phyloP scores from a whole-genome alignment of 441 rosid genomes.

The Capsella rubella region DNA sequence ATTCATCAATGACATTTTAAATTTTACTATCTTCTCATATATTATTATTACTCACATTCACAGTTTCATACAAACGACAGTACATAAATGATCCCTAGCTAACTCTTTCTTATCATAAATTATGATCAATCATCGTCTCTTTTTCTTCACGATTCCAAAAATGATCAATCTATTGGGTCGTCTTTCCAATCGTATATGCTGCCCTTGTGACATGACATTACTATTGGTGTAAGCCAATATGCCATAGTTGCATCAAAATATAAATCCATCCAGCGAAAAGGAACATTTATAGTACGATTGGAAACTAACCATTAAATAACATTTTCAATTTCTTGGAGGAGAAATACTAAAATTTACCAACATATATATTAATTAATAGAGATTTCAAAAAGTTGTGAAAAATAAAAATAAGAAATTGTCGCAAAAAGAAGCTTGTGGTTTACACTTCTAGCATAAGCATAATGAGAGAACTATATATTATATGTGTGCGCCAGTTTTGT shows the following conservation, averaged over 20 bases:
- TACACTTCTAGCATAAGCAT: constrained; percentile 37
- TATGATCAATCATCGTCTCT: constrained; percentile 46
- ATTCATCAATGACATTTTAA: constrained; percentile 32
- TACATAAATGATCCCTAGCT: neutral
- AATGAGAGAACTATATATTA: constrained; percentile 33
- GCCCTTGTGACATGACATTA: neutral
- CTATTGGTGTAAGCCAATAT: constrained; percentile 16
- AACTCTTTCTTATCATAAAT: constrained; percentile 34
- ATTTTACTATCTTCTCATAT: constrained; percentile 40
- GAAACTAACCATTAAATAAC: neutral
- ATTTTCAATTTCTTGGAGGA: neutral
- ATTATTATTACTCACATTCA: constrained; percentile 39
- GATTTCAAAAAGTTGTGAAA: constrained; percentile 8
- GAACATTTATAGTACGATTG: neutral
- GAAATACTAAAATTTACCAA: neutral
- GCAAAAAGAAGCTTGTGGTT: constrained; percentile 38
- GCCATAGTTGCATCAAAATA: constrained; percentile 12
- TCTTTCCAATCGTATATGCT: constrained; percentile 26
- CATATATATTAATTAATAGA: constrained; percentile 4
- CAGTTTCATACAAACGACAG: constrained; percentile 11
- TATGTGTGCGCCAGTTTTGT: constrained; percentile 15
- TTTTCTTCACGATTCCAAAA: constrained; percentile 38
- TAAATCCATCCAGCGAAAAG: neutral
- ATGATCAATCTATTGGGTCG: constrained; percentile 2
- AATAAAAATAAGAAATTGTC: constrained; percentile 13